phyloP scores from a whole-genome alignment of 2,329 filamentous ascomycete genomes.

The Claviceps capensis region DNA sequence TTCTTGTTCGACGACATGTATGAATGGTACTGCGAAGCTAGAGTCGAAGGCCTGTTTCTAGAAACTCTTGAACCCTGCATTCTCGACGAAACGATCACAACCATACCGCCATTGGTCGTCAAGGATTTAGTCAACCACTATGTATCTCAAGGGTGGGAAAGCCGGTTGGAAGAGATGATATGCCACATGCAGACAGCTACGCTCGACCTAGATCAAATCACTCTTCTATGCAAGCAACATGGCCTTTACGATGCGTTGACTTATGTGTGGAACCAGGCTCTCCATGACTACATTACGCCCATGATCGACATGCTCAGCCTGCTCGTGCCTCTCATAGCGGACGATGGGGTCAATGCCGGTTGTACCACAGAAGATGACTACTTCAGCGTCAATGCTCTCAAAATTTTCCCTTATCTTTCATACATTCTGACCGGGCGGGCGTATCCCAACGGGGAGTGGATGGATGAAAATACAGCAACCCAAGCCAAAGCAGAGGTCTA shows the following conservation, averaged over 20 bases:
- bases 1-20: slow-evolving; percentile 89
- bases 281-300: slow-evolving; percentile 82
- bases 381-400: slow-evolving; percentile 60
- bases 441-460: slow-evolving; percentile 73
- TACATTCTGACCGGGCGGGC: slow-evolving; percentile 78
- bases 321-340: slow-evolving; percentile 44
- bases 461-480: slow-evolving; percentile 58
- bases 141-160: slow-evolving; percentile 59
- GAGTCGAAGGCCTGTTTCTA: slow-evolving; percentile 62
- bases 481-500: slow-evolving; percentile 82
- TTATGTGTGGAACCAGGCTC: slow-evolving; percentile 90
- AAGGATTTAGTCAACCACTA: slow-evolving; percentile 79
- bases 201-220: slow-evolving; percentile 89
- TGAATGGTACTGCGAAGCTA: slow-evolving; percentile 73
- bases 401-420: slow-evolving; percentile 89
- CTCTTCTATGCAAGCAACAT: slow-evolving; percentile 78
- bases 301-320: slow-evolving; percentile 69
- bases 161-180: slow-evolving; percentile 80
- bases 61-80: slow-evolving; percentile 83
- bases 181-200: slow-evolving; percentile 84
- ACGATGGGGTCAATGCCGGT: slow-evolving; percentile 37
- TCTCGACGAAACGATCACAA: slow-evolving; percentile 58
- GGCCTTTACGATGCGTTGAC: slow-evolving; percentile 88
- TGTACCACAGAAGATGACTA: slow-evolving; percentile 46
- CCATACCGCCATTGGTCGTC: slow-evolving; percentile 68